Evolutionary conservation across 78 protist species (phyloP), one percentile per base, ranked within the genome.

Genomic region (Dictyostelium firmibasis): DNA sequence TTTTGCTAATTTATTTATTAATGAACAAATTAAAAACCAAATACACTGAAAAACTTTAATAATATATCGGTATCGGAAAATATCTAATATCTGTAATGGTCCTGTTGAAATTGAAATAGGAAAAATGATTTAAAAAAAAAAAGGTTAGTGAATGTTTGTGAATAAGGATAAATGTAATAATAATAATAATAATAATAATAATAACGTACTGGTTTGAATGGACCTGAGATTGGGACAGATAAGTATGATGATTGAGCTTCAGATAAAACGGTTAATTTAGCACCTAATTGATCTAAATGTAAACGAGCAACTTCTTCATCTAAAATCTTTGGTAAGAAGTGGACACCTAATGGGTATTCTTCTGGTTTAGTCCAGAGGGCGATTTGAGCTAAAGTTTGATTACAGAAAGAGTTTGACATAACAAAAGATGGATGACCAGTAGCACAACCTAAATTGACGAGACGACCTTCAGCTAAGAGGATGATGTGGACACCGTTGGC

Each of bases 371-470:
- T 86, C 99, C 99, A 98, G 84, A 99, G 97, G 83, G 97, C 98
- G 79, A 99, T 89, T 97, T 99, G 99, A 57, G 99, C 99, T 27
- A 99, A 84, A 76, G 97, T 98, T 92, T 97, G 99, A 98, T 99
- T 99, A 76, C 99, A 96, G 99, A 99, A 99, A 43, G 99, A 98
- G 99, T 93, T 94, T 81, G 99, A 96, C 99, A 99, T 99, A 95
- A 99, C 99, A 96, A 99, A 99, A 18, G 98, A 93, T 70, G 99
- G 99, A 92, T 99, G 99, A 89, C 99, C 99, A 33, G 99, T 98
- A 96, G 99, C 99, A 97, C 99, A 99, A 86, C 99, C 99, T 41
- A 99, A 95, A 97, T 99, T 99, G 87, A 99, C 98, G n/a, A 99
- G 98, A 43, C 99, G 99, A 83, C 99, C 99, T 96, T 99, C 99